Base-by-base conservation (phyloP, 352 stramenopile genomes). In the Globisporangium megalacanthum region DNA sequence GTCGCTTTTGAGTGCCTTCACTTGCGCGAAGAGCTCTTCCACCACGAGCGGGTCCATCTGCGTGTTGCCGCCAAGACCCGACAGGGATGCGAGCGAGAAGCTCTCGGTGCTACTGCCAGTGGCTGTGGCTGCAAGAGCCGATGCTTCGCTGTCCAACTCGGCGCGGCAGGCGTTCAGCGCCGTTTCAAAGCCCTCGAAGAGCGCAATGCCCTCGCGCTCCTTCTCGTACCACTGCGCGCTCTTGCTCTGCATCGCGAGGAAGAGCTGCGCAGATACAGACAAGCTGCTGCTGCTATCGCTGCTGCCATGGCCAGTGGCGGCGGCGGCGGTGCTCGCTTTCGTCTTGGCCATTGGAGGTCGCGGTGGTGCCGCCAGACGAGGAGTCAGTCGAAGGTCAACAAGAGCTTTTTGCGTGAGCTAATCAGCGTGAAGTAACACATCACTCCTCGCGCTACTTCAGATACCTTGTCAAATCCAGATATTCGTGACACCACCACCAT, bases 181-280 rank as follows among this genome's bases (percentile, higher is more conserved):
- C 50, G 70, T 82, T 68, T 91, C 75, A 58, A 91, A 89, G 39
- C 60, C 59, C 50, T 91, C 81, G 50, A 91, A 76, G 33, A 84
- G 54, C 22, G 70, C 66, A 51, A 89, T 87, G 58, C 77, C 81
- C 42, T 79, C 77, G 48, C 79, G 78, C 63, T 89, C 81, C 41
- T 76, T 81, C 41, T 70, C 57, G 54, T 84, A 80, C 81, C 81
- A 91, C 45, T 60, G 55, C 46, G 66, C 50, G 15, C 63, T 58
- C 42, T 81, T 77, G 60, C 62, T 53, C 64, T 86, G 73, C 57
- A 87, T 51, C 14, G 52, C 61, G 45, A 62, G 41, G 61, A 90
- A 87, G 8, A 78, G 45, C 41, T 64, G 49, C 2, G 64, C 55
- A 10, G 57, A 52, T 19, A 22, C 44, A 35, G 22, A 45, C 8